Conservation (phyloP, 306 rosid genomes). For the Prunus mongolica region DNA sequence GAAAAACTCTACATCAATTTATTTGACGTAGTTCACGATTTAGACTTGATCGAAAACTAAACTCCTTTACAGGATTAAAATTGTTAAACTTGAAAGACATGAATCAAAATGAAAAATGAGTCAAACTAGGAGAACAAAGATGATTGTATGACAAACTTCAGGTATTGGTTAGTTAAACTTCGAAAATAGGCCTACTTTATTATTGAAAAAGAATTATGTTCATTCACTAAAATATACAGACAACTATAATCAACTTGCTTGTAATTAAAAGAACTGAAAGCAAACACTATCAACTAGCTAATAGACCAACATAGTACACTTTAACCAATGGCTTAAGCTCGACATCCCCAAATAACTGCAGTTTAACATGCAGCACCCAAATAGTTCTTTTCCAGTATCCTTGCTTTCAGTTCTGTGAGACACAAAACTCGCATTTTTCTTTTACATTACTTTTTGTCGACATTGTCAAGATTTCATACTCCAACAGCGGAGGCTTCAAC, state of each 20-base stretch:
- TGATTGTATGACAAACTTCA: too few species aligned
- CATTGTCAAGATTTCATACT: not conserved
- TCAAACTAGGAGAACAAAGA: too few species aligned
- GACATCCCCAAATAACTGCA: not conserved
- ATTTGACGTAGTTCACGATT: too few species aligned
- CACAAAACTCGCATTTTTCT: not conserved
- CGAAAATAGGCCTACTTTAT: not conserved
- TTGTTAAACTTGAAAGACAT: too few species aligned
- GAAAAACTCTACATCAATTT: too few species aligned
- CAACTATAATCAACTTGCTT: not conserved
- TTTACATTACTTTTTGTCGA: not conserved
- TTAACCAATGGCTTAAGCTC: not conserved
- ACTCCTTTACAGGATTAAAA: too few species aligned
- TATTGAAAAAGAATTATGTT: not conserved
- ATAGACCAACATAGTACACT: not conserved
- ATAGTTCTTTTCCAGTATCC: not conserved
- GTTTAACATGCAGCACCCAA: not conserved
- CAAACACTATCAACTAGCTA: not conserved
- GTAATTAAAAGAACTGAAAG: not conserved
- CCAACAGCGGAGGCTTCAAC: not conserved
- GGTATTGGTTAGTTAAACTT: too few species aligned
- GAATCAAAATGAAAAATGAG: too few species aligned
- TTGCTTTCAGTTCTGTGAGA: not conserved
- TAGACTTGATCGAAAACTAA: too few species aligned
- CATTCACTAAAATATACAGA: not conserved